Evolutionary conservation across 2,329 filamentous ascomycete genomes (phyloP), one percentile per base, ranked within the genome.

Genomic region (Berkeleyomyces rouxiae): DNA sequence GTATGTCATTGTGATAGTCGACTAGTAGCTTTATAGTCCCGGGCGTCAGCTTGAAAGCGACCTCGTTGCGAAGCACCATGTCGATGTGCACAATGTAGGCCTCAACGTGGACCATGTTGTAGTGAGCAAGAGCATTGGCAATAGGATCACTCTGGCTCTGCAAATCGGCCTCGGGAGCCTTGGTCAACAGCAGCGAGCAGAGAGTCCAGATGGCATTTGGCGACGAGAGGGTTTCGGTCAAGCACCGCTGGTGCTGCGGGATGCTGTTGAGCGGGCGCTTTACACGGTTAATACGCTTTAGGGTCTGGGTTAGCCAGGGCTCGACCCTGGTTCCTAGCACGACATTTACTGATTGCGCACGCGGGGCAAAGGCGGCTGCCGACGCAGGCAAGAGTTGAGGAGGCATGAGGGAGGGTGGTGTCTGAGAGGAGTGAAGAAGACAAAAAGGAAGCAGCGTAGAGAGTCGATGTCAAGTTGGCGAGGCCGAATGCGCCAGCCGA

Each of bases 1-100:
- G 91, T 69, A 97, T 82, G 67, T 96, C 89, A 79, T 93, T 91
- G 82, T 99, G 93, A 74, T 95, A 95, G 73, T 96, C 89, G 72
- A 96, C 86, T 67, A 99, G 82, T 61, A 88, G 77, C 70, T 96
- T 90, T 76, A 99, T 99, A 66, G 91, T 90, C 72, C 97, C 93
- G 64, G 86, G 83, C 33, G 91, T 97, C 70, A 99, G 82, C 82
- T 99, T 99, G 82, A 91, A 97, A 68, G 91, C 93, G 70, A 99
- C 90, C 78, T 97, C 93, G 73, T 95, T 93, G 75, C 91, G 87
- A 70, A 95, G 84, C 65, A 99, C 92, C 90, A 97, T 96, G 78
- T 99, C 93, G 74, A 99, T 90, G 74, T 97, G 92, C 66, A 99
- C 93, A 69, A 97, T 92, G 74, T 99, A 99, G 61, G 93, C 93